Evolutionary conservation across 768 basidiomycete genomes (phyloP).

Genomic region (Tephrocybe sp.): DNA sequence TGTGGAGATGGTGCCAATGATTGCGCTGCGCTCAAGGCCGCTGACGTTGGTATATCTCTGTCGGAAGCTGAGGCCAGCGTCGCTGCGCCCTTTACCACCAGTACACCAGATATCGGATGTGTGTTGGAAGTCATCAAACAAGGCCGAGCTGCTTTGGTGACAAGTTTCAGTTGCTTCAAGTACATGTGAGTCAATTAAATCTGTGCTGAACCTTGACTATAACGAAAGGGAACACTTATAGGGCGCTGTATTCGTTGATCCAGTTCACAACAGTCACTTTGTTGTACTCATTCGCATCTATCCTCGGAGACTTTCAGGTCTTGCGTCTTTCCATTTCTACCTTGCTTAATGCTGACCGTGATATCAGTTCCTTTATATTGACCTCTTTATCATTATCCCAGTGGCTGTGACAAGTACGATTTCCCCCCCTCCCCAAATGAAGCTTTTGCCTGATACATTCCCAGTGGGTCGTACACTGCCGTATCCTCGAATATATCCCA

Average conservation of each 20-base stretch:
- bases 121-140: conserved; percentile 96
- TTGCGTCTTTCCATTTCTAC: neutral
- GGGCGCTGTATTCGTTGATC: conserved; percentile 97
- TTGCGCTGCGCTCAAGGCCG: conserved; percentile 96
- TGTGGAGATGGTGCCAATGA: conserved; percentile 99
- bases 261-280: conserved; percentile 98
- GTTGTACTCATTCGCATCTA: conserved; percentile 94
- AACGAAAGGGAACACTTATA: conserved; percentile 35
- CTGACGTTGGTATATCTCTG: conserved; percentile 94
- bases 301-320: conserved; percentile 95
- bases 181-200: conserved; percentile 90
- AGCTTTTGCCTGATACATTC: conserved; percentile 4
- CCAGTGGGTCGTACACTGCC: conserved; percentile 95
- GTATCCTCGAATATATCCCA: conserved; percentile 80
- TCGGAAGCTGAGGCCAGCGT: conserved; percentile 99
- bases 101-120: conserved; percentile 91
- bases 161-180: conserved; percentile 99
- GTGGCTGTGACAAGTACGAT: conserved; percentile 91
- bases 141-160: conserved; percentile 92
- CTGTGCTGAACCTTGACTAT: too few relatives aligned
- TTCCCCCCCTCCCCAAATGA: conserved; percentile 1
- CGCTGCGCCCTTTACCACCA: conserved; percentile 95
- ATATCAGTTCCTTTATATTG: conserved; percentile 89
- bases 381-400: conserved; percentile 96
- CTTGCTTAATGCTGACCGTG: conserved; percentile 8